phyloP scores from a whole-genome alignment of 129 eudicot species.

The Centaurea solstitialis region DNA sequence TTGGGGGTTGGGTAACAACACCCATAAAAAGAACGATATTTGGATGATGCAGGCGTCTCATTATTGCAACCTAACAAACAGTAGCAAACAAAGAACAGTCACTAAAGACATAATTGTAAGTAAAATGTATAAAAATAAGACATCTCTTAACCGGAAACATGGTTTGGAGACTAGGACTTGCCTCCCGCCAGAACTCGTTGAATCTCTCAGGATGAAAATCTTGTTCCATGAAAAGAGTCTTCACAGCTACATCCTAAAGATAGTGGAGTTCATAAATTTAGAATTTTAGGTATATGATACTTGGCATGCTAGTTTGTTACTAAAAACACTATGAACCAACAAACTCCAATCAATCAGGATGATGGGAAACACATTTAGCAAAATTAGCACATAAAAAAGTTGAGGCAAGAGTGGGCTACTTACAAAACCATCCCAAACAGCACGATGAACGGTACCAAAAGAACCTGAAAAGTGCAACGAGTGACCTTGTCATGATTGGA shows the following conservation, averaged over 20 bases:
- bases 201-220: constrained; percentile 77
- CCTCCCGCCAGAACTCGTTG: constrained; percentile 89
- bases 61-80: constrained; percentile 74
- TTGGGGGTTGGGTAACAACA: constrained; percentile 91
- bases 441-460: constrained; percentile 90
- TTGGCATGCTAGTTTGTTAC: not conserved
- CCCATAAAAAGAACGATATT: constrained; percentile 98
- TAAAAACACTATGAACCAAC: too few species aligned
- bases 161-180: not conserved
- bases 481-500: constrained; percentile 5
- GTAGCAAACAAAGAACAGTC: constrained; percentile 15
- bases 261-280: not conserved
- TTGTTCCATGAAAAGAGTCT: constrained; percentile 86
- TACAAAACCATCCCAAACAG: constrained; percentile 98
- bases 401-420: constrained; percentile 33
- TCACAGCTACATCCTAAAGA: constrained; percentile 94
- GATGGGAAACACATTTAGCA: not conserved
- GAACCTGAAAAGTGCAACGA: constrained; percentile 62
- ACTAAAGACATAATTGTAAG: constrained; percentile 3
- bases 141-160: not conserved
- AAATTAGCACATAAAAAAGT: not conserved
- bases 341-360: too few species aligned
- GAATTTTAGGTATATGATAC: not conserved
- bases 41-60: constrained; percentile 97
- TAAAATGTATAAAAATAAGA: not conserved